Conservation (phyloP, 192 early-diverging fungal species). For the Gryganskiella cystojenkinii region DNA sequence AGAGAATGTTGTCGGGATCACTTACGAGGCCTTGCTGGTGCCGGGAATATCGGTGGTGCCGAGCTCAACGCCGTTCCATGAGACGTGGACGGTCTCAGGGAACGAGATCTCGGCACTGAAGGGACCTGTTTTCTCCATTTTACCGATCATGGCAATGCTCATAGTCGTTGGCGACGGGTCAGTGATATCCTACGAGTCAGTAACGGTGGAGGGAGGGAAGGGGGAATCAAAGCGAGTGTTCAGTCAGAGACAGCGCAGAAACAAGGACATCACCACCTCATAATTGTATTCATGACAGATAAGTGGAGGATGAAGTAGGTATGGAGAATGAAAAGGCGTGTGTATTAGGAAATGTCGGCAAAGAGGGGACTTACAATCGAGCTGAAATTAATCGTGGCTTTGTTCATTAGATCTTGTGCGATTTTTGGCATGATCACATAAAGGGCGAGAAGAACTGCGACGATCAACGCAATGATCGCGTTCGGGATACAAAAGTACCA, state of each 20-base stretch:
- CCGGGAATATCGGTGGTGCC: conserved; percentile 12
- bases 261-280: no score
- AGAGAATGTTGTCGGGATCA: background rate
- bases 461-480: conserved; percentile 49
- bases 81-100: conserved; percentile 31
- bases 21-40: conserved; percentile 11
- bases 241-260: background rate
- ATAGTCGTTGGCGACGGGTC: conserved; percentile 15
- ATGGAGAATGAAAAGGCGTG: no score
- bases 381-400: background rate
- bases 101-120: conserved; percentile 55
- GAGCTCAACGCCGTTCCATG: conserved; percentile 33
- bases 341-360: background rate
- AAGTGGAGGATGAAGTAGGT: no score
- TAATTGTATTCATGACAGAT: no score
- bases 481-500: conserved; percentile 57
- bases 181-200: conserved; percentile 5
- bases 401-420: conserved; percentile 49
- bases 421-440: conserved; percentile 65
- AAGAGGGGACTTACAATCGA: conserved; percentile 2
- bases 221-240: no score
- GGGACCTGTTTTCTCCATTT: conserved; percentile 53
- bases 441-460: conserved; percentile 55
- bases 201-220: background rate
- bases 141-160: conserved; percentile 12